Base-by-base conservation (phyloP, 2,329 filamentous ascomycete genomes). In the Aaosphaeria arxii region DNA sequence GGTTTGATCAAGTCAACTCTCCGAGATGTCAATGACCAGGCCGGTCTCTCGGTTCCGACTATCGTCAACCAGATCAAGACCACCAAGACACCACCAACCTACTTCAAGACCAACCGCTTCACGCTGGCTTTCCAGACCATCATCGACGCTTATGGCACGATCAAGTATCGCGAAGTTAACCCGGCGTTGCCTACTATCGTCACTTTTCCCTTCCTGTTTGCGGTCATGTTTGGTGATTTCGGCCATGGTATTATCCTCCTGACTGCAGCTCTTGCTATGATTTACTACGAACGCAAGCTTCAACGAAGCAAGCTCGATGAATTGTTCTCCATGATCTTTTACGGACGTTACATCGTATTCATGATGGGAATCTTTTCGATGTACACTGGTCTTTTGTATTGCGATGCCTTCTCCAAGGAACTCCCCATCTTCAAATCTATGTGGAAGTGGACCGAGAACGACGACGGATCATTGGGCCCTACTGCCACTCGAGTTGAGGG, bases 181-280 rank as follows among this genome's bases (percentile, higher is more conserved):
- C 94, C 94, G 48, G 92, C 91, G 53, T 81, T 99, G 24, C 92
- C 92, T 35, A 94, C 95, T 44, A 91, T 97, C 58, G 86, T 99
- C 55, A 99, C 94, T 5, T 99, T 99, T 74, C 94, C 95, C n/a
- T 99, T 99, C 79, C 79, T 99, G 53, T 99, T 99, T 69, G 94
- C 94, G 43, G 94, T 99, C 82, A 99, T 99, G 94, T 99, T 99
- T 68, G 95, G 94, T 78, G 94, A 99, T 73, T 86, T 96, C 50
- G 95, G 94, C 44, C 94, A 99, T 66, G 94, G 92, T 57, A 72
- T 86, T 56, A 88, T 99, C 70, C 95, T 99, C 88, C 80, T 92
- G 40, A 69, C 83, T 47, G 88, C 90, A 48, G 89, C 94, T 11
- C 65, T 85, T 47, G 89, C 91, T 48, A 96, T 99, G 91, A 97